Evolutionary conservation across 2,329 filamentous ascomycete genomes (phyloP).

Genomic region (Mycosphaerelloides madeirae): DNA sequence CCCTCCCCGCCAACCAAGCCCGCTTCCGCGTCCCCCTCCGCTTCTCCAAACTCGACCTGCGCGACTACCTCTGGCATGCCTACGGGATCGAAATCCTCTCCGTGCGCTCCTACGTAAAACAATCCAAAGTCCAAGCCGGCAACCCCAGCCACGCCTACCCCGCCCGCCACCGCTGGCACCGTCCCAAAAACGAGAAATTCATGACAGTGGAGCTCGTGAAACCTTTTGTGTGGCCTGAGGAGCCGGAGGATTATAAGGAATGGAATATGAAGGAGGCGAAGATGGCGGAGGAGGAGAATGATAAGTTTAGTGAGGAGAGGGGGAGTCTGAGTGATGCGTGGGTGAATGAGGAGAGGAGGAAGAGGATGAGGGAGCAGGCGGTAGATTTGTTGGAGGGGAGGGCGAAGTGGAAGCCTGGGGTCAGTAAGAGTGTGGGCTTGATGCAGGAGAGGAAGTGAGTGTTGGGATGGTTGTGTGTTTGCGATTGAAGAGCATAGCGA

Average conservation of each 20-base stretch:
- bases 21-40: conserved; percentile 85
- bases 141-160: conserved; percentile 26
- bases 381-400: conserved; percentile 57
- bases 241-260: conserved; percentile 56
- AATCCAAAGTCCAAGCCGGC: conserved; percentile 57
- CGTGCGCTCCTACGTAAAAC: conserved; percentile 76
- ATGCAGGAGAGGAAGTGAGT: background rate
- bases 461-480: background rate
- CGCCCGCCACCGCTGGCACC: conserved; percentile 53
- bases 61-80: conserved; percentile 85
- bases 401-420: conserved; percentile 51
- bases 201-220: conserved; percentile 89
- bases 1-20: conserved; percentile 73
- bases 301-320: conserved; percentile 34
- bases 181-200: conserved; percentile 72
- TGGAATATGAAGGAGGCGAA: conserved; percentile 29
- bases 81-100: conserved; percentile 70
- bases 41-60: conserved; percentile 94
- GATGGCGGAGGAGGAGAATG: conserved; percentile 33
- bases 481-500: too few relatives aligned
- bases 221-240: conserved; percentile 83
- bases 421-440: background rate
- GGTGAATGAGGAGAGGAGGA: conserved; percentile 39
- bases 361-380: conserved; percentile 55
- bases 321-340: conserved; percentile 33